Evolutionary conservation across 108 stramenopile species (phyloP).

Genomic region (Hondaea fermentalgiana): DNA sequence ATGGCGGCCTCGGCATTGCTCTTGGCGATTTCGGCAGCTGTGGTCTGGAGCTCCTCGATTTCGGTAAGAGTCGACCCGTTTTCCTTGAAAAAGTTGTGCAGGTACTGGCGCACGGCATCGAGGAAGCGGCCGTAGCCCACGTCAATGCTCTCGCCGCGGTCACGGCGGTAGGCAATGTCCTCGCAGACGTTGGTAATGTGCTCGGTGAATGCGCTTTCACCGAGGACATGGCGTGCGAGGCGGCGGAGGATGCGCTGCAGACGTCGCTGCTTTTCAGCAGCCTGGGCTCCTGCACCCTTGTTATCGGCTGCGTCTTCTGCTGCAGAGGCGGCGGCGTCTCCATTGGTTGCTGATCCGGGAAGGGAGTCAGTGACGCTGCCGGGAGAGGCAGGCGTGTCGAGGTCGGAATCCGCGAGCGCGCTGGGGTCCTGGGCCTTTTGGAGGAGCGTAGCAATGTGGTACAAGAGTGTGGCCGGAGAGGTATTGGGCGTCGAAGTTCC

Average conservation of each 20-base stretch:
- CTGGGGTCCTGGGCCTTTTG: neutral
- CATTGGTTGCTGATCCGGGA: too few species aligned
- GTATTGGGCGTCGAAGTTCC: neutral
- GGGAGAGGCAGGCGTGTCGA: neutral
- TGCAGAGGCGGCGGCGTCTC: neutral
- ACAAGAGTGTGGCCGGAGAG: neutral
- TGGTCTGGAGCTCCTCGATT: neutral
- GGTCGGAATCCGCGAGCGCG: neutral
- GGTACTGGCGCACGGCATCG: neutral
- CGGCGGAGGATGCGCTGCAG: neutral
- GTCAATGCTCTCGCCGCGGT: conserved; percentile 14
- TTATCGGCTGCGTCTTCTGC: neutral
- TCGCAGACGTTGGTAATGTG: neutral
- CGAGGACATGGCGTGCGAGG: neutral
- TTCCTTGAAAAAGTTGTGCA: neutral
- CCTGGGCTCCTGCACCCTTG: too few species aligned
- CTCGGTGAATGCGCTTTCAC: neutral
- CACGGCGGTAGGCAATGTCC: neutral
- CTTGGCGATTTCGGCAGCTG: neutral
- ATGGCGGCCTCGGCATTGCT: neutral
- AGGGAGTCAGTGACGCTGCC: neutral
- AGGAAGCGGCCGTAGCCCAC: neutral
- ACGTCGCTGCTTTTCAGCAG: neutral
- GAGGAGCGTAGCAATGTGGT: neutral
- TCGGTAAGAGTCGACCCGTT: neutral